Evolutionary conservation across 345 rosid species (phyloP).

Genomic region (Odontarrhena argentea): DNA sequence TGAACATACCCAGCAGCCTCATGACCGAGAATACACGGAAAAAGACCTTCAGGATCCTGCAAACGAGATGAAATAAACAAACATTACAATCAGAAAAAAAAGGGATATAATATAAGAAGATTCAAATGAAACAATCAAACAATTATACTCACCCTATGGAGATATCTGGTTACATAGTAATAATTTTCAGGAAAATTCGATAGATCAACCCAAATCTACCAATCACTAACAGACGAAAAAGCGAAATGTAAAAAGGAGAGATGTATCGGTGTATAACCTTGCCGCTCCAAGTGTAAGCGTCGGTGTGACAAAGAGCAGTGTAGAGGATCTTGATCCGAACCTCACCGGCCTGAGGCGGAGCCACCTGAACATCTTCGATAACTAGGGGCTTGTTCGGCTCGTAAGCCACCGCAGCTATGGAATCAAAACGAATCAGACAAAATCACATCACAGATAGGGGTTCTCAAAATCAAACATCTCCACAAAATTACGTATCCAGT

Average conservation of each 20-base stretch:
- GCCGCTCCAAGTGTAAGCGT: constrained; percentile 99
- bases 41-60: constrained; percentile 95
- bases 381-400: constrained; percentile 89
- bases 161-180: no score
- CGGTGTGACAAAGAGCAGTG: constrained; percentile 97
- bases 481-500: background rate
- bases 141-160: no score
- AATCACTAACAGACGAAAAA: background rate
- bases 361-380: constrained; percentile 89
- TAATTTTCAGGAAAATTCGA: background rate
- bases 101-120: no score
- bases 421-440: constrained; percentile 27
- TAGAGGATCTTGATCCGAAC: constrained; percentile 86
- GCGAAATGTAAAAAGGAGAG: background rate
- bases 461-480: background rate
- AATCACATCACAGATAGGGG: constrained; percentile 3
- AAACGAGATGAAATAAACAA: constrained; percentile 28
- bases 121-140: no score
- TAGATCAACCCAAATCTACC: background rate
- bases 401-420: constrained; percentile 91
- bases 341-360: constrained; percentile 97
- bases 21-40: constrained; percentile 96
- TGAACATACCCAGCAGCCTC: constrained; percentile 90
- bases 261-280: constrained; percentile 55
- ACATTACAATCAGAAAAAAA: background rate